These are phyloP conservation scores for Pseudogymnoascus pannorum DNA, from an alignment of 2,329 filamentous ascomycete species.

Conservation along the genomic window DNA sequence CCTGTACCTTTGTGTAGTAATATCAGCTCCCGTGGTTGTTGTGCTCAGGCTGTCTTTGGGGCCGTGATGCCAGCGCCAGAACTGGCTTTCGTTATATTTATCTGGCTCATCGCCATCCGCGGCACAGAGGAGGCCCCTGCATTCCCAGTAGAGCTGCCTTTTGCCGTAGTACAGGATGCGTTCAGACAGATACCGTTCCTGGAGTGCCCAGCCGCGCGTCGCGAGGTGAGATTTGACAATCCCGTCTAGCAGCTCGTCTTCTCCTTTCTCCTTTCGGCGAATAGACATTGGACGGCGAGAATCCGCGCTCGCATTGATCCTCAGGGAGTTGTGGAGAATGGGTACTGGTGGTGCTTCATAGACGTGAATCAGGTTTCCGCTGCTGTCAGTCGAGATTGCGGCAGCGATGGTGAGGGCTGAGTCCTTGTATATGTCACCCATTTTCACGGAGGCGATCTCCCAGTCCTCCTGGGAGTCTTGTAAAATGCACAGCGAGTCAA, in stretches of 20 bases:
- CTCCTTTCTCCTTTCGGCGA: not conserved
- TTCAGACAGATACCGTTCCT: conserved; percentile 11
- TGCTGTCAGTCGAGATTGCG: not conserved
- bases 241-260: not conserved
- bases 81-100: not conserved
- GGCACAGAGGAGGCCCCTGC: not conserved
- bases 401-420: not conserved
- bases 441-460: not conserved
- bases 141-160: conserved; percentile 15
- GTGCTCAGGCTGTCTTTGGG: not conserved
- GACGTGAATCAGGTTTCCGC: not conserved
- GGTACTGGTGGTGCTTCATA: not conserved
- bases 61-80: not conserved
- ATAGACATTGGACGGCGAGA: not conserved
- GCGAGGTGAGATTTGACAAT: not conserved
- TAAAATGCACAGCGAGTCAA: not conserved
- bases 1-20: not conserved
- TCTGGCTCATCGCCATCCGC: not conserved
- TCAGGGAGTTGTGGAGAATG: not conserved
- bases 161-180: conserved; percentile 11
- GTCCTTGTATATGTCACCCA: not conserved
- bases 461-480: not conserved
- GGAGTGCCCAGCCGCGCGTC: conserved; percentile 10
- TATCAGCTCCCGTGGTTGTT: not conserved
- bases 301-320: not conserved